Base-by-base conservation (phyloP, 2,329 filamentous ascomycete species). In the Sporothrix brasiliensis region DNA sequence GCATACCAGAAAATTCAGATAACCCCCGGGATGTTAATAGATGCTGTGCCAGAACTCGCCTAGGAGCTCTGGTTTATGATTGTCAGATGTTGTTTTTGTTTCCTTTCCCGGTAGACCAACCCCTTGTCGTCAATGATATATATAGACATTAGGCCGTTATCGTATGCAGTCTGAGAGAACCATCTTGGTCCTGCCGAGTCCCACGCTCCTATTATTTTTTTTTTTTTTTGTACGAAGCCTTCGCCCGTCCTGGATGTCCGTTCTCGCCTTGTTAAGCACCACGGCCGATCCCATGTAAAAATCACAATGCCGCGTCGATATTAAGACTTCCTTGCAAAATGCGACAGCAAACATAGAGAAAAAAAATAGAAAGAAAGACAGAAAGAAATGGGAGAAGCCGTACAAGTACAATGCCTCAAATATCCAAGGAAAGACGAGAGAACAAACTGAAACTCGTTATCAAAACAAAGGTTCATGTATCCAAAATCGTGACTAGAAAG, bases 361-460 rank as follows among this genome's bases (percentile, higher is more conserved):
- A 4, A 63, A 49, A 24, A 9, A 30, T 7, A 27, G 3, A 21
- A n/a, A 49, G 0, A 2, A 24, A 52, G n/a, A 44, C n/a, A 24
- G 14, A 30, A n/a, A 50, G 27, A 30, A 3, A 7, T 27, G 11
- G 30, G 16, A 52, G 21, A 21, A 21, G 10, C 27, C 44, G 11
- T 34, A 65, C 13, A 50, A n/a, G 21, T 65, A 65, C 61, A 50
- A 65, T 7, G 44, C 24, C 24, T 65, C 61, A 44, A 50, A 30
- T 49, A 50, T 34, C 61, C 61, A 65, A 49, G 11, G 44, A 47
- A 27, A 16, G 39, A 10, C 39, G 39, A 63, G 58, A 47, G 13
- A 61, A 44, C 11, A 11, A 61, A 34, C 13, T 14, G 41, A 72
- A 44, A 67, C 19, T 68, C n/a, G 21, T 11, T 41, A 30, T 19